These are phyloP conservation scores for Pichia heedii DNA, from an alignment of 805 yeast genomes.

Conservation along the genomic window DNA sequence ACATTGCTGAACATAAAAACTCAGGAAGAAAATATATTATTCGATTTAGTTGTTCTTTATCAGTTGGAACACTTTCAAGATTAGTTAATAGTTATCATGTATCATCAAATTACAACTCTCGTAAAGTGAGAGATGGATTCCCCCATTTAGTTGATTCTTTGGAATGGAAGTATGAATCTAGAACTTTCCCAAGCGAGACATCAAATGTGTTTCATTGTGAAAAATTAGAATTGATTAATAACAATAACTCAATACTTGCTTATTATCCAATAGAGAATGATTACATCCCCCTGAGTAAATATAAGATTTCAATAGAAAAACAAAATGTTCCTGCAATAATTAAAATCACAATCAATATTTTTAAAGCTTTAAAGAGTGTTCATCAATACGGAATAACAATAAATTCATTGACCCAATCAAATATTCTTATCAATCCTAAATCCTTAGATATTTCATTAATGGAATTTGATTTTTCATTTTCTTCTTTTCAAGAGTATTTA, in stretches of 20 bases:
- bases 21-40: constrained; percentile 7
- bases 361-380: constrained; percentile 21
- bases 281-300: background rate
- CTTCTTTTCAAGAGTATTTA: constrained; percentile 33
- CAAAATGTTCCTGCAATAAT: constrained; percentile 22
- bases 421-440: constrained; percentile 28
- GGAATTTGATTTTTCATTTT: constrained; percentile 42
- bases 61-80: constrained; percentile 11
- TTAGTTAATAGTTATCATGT: constrained; percentile 9
- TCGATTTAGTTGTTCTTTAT: constrained; percentile 8
- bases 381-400: constrained; percentile 38
- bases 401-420: constrained; percentile 36
- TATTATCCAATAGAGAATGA: constrained; percentile 4
- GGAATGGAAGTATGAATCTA: constrained; percentile 5
- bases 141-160: background rate
- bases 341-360: constrained; percentile 15
- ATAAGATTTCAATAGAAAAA: background rate
- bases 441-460: constrained; percentile 30
- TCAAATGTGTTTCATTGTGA: constrained; percentile 6
- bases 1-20: constrained; percentile 6
- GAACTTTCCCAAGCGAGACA: constrained; percentile 6
- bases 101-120: constrained; percentile 4
- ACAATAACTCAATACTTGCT: constrained; percentile 3
- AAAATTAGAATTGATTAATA: background rate
- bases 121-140: background rate